phyloP scores from a whole-genome alignment of 2,329 filamentous ascomycete genomes.

The Rhinocladiella similis region DNA sequence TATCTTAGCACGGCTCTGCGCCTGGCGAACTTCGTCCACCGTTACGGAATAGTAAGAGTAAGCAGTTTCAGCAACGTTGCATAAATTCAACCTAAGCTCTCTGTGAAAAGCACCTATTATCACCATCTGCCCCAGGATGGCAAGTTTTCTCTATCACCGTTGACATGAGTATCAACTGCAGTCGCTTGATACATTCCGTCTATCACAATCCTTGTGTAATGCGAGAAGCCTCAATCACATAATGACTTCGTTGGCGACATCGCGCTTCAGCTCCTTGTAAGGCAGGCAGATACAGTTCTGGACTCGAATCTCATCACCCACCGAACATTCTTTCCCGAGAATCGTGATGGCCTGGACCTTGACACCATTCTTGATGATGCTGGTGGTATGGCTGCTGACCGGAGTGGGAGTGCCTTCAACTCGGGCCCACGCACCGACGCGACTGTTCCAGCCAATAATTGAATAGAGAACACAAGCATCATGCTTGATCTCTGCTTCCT shows the following conservation, averaged over 20 bases:
- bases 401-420: constrained; percentile 94
- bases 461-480: constrained; percentile 94
- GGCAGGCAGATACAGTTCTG: constrained; percentile 98
- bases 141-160: constrained; percentile 11
- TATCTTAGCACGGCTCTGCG: background rate
- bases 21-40: too few species aligned
- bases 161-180: background rate
- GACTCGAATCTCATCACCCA: constrained; percentile 90
- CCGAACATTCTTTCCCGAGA: constrained; percentile 90
- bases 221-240: constrained; percentile 61
- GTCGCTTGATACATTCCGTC: background rate
- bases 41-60: too few species aligned
- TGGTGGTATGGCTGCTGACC: constrained; percentile 84
- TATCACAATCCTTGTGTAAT: background rate
- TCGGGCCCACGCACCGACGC: constrained; percentile 94
- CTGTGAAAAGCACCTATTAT: background rate
- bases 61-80: too few species aligned
- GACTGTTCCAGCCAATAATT: constrained; percentile 96
- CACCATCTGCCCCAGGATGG: background rate
- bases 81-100: background rate
- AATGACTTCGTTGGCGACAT: constrained; percentile 73
- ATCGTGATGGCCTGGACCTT: constrained; percentile 99
- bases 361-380: constrained; percentile 94
- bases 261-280: constrained; percentile 96
- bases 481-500: constrained; percentile 94